phyloP scores from a whole-genome alignment of 2,329 filamentous ascomycete species.

The Fusarium fujikuroi region DNA sequence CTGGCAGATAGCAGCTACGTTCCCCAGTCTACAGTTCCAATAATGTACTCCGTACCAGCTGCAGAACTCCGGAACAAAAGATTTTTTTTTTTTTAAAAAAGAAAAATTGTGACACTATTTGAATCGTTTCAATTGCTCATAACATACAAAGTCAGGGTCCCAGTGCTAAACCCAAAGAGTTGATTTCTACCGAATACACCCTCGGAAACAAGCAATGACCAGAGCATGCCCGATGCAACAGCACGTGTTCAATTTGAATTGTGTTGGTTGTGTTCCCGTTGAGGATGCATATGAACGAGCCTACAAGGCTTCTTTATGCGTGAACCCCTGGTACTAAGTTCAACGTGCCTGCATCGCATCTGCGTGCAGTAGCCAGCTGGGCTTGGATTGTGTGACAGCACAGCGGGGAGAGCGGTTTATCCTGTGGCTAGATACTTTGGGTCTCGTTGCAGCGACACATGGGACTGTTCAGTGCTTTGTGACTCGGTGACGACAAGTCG shows the following conservation, averaged over 20 bases:
- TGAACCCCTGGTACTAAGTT: constrained; percentile 1
- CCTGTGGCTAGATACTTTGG: neutral
- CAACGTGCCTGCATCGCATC: constrained; percentile 11
- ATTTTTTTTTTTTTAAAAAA: neutral
- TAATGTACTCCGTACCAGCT: constrained; percentile 10
- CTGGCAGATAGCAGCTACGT: neutral
- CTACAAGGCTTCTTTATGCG: constrained; percentile 1
- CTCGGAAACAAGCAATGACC: neutral
- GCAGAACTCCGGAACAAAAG: constrained; percentile 4
- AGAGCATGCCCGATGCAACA: neutral
- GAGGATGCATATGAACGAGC: neutral
- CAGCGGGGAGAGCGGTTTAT: neutral
- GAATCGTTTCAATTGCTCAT: neutral
- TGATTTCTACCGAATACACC: constrained; percentile 1
- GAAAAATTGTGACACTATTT: neutral
- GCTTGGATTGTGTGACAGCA: neutral
- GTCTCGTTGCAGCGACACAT: neutral
- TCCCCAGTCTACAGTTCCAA: neutral
- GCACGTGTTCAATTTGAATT: neutral
- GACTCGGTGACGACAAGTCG: neutral
- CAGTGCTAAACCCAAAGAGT: constrained; percentile 5
- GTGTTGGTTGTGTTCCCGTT: neutral
- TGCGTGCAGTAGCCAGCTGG: constrained; percentile 1
- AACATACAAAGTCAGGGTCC: neutral
- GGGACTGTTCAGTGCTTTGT: neutral